These are phyloP conservation scores for Xylaria palmicola DNA, from an alignment of 495 filamentous ascomycete species.

Conservation along the genomic window DNA sequence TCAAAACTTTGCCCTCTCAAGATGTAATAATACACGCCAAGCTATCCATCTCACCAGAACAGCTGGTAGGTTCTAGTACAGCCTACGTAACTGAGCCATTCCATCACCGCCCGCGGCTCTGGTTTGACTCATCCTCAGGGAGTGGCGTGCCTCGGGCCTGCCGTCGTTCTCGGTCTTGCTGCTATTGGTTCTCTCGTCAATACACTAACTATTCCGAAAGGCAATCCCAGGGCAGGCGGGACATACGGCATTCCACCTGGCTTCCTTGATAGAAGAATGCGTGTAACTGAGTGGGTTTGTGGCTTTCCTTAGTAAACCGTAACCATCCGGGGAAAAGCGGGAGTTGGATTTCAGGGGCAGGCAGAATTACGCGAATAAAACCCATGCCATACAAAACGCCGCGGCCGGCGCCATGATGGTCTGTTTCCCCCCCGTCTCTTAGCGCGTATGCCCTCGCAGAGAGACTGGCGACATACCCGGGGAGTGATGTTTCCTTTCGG, in stretches of 20 bases:
- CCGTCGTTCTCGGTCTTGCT: constrained; percentile 7
- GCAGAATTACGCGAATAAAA: constrained; percentile 13
- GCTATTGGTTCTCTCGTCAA: constrained; percentile 11
- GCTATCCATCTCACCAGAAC: too few species aligned
- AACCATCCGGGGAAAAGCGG: background rate
- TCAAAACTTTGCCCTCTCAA: too few species aligned
- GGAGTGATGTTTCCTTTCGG: constrained; percentile 12
- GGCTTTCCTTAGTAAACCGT: background rate
- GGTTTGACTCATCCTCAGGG: constrained; percentile 1
- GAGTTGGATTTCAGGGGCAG: background rate
- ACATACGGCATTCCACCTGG: constrained; percentile 15
- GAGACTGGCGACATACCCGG: background rate
- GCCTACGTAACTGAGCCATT: too few species aligned
- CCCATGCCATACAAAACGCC: constrained; percentile 15
- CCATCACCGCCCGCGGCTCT: background rate
- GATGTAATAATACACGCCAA: too few species aligned
- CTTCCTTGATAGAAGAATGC: constrained; percentile 12
- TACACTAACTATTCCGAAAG: background rate
- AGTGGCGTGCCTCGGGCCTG: background rate
- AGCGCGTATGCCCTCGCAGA: background rate
- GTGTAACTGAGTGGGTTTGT: constrained; percentile 4
- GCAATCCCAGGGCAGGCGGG: background rate
- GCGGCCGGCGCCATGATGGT: constrained; percentile 15
- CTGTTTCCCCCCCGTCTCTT: background rate
- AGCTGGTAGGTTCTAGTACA: too few species aligned